Percentiles rank a stretch among this genome's conserved stretches.
Conservation (phyloP, 352 stramenopile species). For the Pythium dissotocum region DNA sequence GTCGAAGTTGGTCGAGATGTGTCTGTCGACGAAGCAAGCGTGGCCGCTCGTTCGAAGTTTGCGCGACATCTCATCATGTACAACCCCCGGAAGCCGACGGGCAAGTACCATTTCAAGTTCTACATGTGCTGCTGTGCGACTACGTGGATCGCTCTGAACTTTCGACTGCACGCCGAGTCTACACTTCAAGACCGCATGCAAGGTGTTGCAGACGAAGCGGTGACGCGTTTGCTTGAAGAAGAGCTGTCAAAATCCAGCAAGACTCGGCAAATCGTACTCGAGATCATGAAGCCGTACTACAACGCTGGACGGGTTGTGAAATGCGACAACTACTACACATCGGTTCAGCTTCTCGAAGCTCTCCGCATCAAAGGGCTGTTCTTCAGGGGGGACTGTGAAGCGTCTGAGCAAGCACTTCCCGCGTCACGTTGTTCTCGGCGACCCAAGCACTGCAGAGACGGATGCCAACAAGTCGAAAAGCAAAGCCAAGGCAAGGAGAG, state of each 20-base stretch:
- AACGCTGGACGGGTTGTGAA: slow-evolving; percentile 29
- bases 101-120: slow-evolving; percentile 40
- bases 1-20: slow-evolving; percentile 30
- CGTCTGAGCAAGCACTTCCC: slow-evolving; percentile 29
- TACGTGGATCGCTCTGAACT: slow-evolving; percentile 31
- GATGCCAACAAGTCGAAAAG: neutral
- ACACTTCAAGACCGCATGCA: slow-evolving; percentile 19
- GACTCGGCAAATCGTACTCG: slow-evolving; percentile 28
- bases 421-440: slow-evolving; percentile 8
- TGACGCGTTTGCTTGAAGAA: slow-evolving; percentile 2
- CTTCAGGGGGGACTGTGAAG: slow-evolving; percentile 24
- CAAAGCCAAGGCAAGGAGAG: neutral
- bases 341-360: slow-evolving; percentile 24
- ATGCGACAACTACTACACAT: slow-evolving; percentile 42
- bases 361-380: slow-evolving; percentile 31
- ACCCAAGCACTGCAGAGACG: neutral
- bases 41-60: slow-evolving; percentile 33
- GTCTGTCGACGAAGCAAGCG: slow-evolving; percentile 29
- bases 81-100: slow-evolving; percentile 33
- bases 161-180: slow-evolving; percentile 30
- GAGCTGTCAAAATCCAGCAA: neutral
- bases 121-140: slow-evolving; percentile 35
- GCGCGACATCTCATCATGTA: slow-evolving; percentile 31
- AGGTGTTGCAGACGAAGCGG: neutral
- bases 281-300: slow-evolving; percentile 29